Conservation (phyloP, 305 asterid species). For the Fraxinus ornus region DNA sequence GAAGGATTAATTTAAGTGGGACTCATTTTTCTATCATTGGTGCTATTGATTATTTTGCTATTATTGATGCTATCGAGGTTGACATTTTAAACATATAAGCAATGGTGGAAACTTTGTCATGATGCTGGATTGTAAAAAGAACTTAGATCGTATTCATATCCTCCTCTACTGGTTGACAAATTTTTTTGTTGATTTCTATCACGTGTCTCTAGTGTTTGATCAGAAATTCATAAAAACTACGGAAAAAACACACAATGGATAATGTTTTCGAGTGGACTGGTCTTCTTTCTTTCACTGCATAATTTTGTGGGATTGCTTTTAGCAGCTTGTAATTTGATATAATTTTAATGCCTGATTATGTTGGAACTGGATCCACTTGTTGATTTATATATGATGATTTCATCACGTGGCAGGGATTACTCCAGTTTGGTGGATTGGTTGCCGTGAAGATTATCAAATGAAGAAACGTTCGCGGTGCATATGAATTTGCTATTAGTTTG, state of each 20-base stretch:
- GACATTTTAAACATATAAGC: neutral
- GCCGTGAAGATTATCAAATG: neutral
- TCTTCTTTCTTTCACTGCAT: neutral
- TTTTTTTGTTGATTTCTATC: neutral
- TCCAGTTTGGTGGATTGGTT: neutral
- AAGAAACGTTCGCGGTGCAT: neutral
- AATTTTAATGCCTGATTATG: neutral
- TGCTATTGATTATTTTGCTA: neutral
- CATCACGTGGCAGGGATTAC: neutral
- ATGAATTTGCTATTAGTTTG: neutral
- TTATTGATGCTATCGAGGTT: neutral
- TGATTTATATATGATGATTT: neutral
- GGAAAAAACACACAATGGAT: neutral
- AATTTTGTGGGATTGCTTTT: neutral
- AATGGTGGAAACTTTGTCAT: neutral
- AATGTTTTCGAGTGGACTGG: neutral
- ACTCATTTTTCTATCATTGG: neutral
- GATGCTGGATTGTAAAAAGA: neutral
- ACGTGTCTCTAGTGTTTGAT: neutral
- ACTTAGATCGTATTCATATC: neutral
- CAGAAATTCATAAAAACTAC: neutral
- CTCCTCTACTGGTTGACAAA: neutral
- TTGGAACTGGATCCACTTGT: neutral
- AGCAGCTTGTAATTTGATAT: neutral
- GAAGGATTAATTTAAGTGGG: neutral